phyloP scores from a whole-genome alignment of 2,329 filamentous ascomycete species.

The Parastagonospora nodorum region DNA sequence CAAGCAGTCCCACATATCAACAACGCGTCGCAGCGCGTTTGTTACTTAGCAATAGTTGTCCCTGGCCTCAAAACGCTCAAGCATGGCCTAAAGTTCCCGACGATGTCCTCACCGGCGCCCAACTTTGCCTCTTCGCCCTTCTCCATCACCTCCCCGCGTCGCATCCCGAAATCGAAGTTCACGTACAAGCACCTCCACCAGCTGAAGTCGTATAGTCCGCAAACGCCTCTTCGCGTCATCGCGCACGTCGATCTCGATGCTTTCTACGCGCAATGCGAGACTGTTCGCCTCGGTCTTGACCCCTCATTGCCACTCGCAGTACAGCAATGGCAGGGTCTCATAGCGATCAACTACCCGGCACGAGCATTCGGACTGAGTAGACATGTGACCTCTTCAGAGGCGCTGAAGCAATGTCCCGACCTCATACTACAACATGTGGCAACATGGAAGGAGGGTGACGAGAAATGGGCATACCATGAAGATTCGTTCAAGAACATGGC shows the following conservation, averaged over 20 bases:
- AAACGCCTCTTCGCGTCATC: conserved; percentile 81
- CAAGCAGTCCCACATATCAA: conserved; percentile 1
- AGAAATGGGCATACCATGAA: conserved; percentile 87
- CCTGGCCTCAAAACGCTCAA: neutral
- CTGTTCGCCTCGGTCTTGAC: conserved; percentile 76
- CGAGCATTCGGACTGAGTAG: conserved; percentile 78
- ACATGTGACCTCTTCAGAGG: conserved; percentile 79
- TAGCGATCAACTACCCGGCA: conserved; percentile 95
- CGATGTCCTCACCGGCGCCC: conserved; percentile 56
- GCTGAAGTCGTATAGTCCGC: conserved; percentile 71
- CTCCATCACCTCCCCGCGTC: conserved; percentile 42
- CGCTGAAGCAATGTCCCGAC: conserved; percentile 82
- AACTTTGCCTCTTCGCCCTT: conserved; percentile 55
- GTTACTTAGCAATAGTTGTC: neutral
- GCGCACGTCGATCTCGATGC: conserved; percentile 95
- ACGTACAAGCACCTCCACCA: conserved; percentile 83
- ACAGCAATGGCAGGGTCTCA: conserved; percentile 93
- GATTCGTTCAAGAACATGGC: conserved; percentile 79
- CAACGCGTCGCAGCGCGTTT: neutral
- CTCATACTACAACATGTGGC: conserved; percentile 90
- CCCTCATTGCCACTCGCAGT: conserved; percentile 85
- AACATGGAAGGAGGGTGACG: conserved; percentile 91
- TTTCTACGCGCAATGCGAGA: conserved; percentile 95
- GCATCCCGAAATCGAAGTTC: conserved; percentile 68
- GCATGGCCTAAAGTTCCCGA: conserved; percentile 17